Percentiles rank a stretch among this genome's conserved stretches.
Conservation (phyloP, 176 grass and related monocot genomes). For the Aegilops bicornis region DNA sequence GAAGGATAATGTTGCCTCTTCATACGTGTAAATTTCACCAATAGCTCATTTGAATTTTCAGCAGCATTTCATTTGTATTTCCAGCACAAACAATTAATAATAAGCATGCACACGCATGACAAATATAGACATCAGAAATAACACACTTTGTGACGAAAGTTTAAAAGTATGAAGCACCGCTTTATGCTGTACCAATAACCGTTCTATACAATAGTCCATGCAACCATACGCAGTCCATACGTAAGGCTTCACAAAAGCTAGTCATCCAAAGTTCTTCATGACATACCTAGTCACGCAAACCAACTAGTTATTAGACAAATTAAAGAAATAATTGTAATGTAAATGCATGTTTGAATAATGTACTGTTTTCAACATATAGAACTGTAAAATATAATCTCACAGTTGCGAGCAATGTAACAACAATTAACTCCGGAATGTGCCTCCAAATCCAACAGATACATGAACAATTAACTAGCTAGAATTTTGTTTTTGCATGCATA, state of each 20-base stretch:
- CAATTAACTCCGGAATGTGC: not conserved
- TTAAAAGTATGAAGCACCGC: not conserved
- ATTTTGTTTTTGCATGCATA: not conserved
- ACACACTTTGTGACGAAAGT: not conserved
- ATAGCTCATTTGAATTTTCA: not conserved
- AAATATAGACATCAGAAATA: not conserved
- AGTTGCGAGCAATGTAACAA: not conserved
- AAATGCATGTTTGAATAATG: not conserved
- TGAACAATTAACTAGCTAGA: not conserved
- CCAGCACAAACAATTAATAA: not conserved
- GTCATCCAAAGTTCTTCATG: not conserved
- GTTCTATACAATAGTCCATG: too few relatives aligned
- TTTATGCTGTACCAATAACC: not conserved
- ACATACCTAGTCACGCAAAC: not conserved
- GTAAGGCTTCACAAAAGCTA: not conserved
- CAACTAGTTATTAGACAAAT: not conserved
- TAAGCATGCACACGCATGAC: not conserved
- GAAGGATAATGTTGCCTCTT: not conserved
- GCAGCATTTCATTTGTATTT: not conserved
- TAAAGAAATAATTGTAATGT: not conserved
- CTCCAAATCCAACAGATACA: not conserved
- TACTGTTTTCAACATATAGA: not conserved
- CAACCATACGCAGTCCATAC: not conserved
- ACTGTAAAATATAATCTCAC: not conserved
- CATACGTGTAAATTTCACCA: not conserved